phyloP scores from a whole-genome alignment of 2,329 filamentous ascomycete genomes.

The Emericellopsis atlantica region DNA sequence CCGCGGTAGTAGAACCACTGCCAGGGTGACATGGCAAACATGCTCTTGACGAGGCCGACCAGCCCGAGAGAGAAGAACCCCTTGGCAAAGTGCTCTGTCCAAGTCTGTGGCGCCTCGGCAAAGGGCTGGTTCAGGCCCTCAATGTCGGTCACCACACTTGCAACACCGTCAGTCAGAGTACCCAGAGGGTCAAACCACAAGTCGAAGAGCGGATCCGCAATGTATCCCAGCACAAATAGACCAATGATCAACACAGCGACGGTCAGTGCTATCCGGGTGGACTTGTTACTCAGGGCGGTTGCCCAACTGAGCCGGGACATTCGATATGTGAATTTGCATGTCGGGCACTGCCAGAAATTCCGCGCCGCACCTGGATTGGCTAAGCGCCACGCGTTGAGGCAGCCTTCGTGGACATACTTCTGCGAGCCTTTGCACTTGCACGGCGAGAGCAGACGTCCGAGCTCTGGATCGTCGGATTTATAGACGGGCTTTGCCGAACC shows the following conservation, averaged over 20 bases:
- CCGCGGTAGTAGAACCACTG: constrained; percentile 65
- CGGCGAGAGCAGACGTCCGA: constrained; percentile 72
- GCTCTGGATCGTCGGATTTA: constrained; percentile 58
- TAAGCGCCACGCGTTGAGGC: constrained; percentile 71
- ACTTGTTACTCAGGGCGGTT: constrained; percentile 51
- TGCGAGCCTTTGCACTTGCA: constrained; percentile 91
- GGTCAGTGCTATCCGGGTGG: constrained; percentile 60
- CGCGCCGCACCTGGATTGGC: constrained; percentile 51
- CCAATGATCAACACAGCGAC: constrained; percentile 55
- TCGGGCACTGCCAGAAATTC: constrained; percentile 80
- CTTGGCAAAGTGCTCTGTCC: constrained; percentile 78
- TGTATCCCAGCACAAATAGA: constrained; percentile 76
- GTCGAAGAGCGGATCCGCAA: constrained; percentile 86
- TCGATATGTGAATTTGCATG: constrained; percentile 73
- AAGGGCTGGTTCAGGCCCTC: constrained; percentile 24
- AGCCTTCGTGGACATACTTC: constrained; percentile 88
- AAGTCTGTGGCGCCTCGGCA: constrained; percentile 42
- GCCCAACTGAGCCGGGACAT: constrained; percentile 68
- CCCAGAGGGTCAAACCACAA: constrained; percentile 71
- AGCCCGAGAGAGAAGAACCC: constrained; percentile 83
- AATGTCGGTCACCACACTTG: constrained; percentile 27
- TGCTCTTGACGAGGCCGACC: constrained; percentile 70
- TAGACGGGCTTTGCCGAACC: constrained; percentile 37
- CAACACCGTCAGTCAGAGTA: constrained; percentile 40
- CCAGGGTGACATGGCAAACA: constrained; percentile 63